Evolutionary conservation across 805 yeast genomes (phyloP).

Genomic region (Torulaspora indica): DNA sequence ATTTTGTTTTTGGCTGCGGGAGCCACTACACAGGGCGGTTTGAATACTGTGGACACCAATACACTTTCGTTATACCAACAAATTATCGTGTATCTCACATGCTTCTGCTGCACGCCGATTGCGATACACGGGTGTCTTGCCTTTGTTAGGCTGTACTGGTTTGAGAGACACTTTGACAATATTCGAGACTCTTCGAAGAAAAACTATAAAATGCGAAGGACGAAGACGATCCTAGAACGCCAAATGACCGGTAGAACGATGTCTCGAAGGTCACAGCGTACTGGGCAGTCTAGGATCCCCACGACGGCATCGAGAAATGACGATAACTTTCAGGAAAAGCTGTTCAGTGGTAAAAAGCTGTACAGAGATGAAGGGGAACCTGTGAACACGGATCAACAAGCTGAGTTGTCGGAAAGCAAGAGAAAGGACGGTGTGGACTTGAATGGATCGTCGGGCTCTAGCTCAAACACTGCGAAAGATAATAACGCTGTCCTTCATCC

Average conservation of each 20-base stretch:
- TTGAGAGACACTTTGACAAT: conserved; percentile 78
- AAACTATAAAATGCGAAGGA: conserved; percentile 77
- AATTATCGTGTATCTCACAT: conserved; percentile 55
- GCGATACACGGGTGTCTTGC: conserved; percentile 77
- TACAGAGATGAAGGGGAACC: conserved; percentile 31
- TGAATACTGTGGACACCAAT: conserved; percentile 73
- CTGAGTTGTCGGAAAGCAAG: neutral
- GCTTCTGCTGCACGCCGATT: conserved; percentile 78
- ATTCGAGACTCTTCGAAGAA: conserved; percentile 73
- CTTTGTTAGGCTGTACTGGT: conserved; percentile 79
- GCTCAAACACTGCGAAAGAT: conserved; percentile 14
- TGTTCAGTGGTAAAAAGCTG: conserved; percentile 36
- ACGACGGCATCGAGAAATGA: conserved; percentile 10
- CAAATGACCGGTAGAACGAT: conserved; percentile 31
- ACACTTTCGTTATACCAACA: conserved; percentile 71
- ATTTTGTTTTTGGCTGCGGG: conserved; percentile 72
- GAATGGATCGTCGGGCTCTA: conserved; percentile 12
- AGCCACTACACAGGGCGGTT: conserved; percentile 85
- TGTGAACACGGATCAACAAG: conserved; percentile 22
- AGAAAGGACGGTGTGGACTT: conserved; percentile 5
- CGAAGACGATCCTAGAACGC: conserved; percentile 38
- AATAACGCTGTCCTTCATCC: conserved; percentile 5
- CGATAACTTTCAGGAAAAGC: conserved; percentile 32
- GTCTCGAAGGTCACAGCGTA: conserved; percentile 14
- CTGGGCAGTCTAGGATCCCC: conserved; percentile 2